These are phyloP conservation scores for Aquilaria yunnanensis DNA, from an alignment of 345 rosid species.

Conservation along the genomic window DNA sequence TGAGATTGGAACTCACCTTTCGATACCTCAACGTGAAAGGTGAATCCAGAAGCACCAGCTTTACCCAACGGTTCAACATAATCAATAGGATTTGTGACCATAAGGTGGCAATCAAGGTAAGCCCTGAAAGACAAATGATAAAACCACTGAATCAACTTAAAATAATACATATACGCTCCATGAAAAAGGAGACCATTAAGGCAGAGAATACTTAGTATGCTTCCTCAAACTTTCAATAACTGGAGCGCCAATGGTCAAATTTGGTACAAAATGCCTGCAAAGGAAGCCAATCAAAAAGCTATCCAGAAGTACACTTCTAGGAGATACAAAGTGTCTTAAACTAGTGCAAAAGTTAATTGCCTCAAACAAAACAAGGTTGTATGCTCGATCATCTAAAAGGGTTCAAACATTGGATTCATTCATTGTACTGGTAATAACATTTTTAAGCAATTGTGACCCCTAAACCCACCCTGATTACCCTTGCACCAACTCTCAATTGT, in stretches of 20 bases:
- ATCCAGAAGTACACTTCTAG: not conserved
- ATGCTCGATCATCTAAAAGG: no score
- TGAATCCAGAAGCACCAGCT: conserved; percentile 96
- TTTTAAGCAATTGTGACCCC: no score
- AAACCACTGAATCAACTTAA: conserved; percentile 2
- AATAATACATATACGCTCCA: not conserved
- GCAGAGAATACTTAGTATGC: conserved; percentile 56
- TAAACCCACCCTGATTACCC: no score
- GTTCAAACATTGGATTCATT: no score
- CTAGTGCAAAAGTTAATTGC: no score
- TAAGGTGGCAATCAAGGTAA: conserved; percentile 89
- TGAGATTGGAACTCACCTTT: conserved; percentile 38
- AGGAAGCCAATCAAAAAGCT: conserved; percentile 8
- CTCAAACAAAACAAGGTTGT: no score
- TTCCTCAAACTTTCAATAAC: conserved; percentile 85
- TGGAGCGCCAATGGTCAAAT: conserved; percentile 85
- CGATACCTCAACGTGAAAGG: conserved; percentile 85
- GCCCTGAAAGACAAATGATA: conserved; percentile 40
- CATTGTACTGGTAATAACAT: no score
- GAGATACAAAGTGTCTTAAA: not conserved
- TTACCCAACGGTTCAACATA: conserved; percentile 67
- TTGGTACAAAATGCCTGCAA: conserved; percentile 80
- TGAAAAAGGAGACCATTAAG: not conserved
- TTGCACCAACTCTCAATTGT: no score
- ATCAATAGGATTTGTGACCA: conserved; percentile 92